phyloP scores from a whole-genome alignment of 768 basidiomycete genomes.

The Lactifluus pinguis region DNA sequence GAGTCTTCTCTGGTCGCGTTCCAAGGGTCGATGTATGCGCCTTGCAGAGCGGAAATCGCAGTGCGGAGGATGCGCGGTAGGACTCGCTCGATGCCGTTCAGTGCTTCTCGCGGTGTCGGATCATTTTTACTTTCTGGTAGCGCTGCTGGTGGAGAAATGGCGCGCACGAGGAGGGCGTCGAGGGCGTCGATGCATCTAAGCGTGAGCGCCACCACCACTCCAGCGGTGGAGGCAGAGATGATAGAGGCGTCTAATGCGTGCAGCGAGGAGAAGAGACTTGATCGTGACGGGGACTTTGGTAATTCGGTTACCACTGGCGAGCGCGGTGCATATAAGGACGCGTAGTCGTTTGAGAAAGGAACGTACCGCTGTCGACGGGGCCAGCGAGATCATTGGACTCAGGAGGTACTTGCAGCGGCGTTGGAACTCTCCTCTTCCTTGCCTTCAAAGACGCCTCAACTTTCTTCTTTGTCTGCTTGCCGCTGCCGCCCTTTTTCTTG shows the following conservation, averaged over 20 bases:
- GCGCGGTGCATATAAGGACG: background rate
- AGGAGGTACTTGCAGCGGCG: background rate
- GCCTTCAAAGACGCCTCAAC: background rate
- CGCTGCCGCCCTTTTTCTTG: background rate
- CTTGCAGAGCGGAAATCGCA: background rate
- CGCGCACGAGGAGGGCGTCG: background rate
- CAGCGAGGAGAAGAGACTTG: slow-evolving; percentile 10
- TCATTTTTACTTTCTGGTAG: too few species aligned
- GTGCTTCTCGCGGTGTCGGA: slow-evolving; percentile 1
- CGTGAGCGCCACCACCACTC: background rate
- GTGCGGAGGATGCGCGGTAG: background rate
- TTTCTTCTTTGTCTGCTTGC: background rate
- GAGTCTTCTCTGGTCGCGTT: background rate
- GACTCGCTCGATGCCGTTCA: background rate
- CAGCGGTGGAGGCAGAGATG: background rate
- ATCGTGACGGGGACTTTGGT: background rate
- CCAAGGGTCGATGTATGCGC: background rate
- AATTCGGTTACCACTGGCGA: background rate
- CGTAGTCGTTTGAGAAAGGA: background rate
- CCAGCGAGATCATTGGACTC: background rate
- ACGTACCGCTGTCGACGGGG: background rate
- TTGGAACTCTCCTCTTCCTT: background rate
- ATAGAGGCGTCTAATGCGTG: background rate
- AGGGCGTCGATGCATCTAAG: slow-evolving; percentile 1
- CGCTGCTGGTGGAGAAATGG: background rate